Evolutionary conservation across 345 rosid genomes (phyloP).

Genomic region (Isatis tinctoria): DNA sequence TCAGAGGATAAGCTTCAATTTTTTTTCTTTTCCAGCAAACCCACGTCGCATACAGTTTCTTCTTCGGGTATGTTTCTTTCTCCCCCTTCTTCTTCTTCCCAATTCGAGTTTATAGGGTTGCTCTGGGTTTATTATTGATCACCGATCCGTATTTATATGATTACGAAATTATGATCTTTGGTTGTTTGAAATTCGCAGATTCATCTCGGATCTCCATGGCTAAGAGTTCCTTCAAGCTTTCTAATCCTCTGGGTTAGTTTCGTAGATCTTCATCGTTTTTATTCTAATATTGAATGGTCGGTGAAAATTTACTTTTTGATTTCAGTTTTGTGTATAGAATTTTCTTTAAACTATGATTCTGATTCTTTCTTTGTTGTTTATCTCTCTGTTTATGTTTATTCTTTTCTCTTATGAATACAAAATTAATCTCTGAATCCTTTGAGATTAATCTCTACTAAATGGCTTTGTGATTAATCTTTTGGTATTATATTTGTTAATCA

Average conservation of each 20-base stretch:
- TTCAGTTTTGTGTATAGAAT: too few species aligned
- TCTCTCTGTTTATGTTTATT: not conserved
- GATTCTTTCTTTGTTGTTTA: not conserved
- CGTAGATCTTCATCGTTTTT: not conserved
- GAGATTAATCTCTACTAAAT: not conserved
- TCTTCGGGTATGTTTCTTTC: slow-evolving; percentile 16
- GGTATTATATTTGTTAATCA: slow-evolving; percentile 24
- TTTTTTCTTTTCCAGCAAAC: not conserved
- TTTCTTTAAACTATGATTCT: too few species aligned
- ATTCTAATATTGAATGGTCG: not conserved
- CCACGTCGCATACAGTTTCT: slow-evolving; percentile 30
- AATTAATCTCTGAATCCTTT: not conserved
- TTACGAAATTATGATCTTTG: slow-evolving; percentile 16
- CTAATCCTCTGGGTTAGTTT: slow-evolving; percentile 70
- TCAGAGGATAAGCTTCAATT: too few species aligned
- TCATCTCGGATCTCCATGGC: slow-evolving; percentile 50
- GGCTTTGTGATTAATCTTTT: not conserved
- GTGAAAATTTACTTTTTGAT: not conserved
- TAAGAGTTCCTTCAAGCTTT: slow-evolving; percentile 74
- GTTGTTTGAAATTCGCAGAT: slow-evolving; percentile 26
- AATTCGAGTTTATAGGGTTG: slow-evolving; percentile 7
- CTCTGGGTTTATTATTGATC: slow-evolving; percentile 3
- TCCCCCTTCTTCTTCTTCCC: not conserved
- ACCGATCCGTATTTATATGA: not conserved
- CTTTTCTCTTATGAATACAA: not conserved